These are phyloP conservation scores for Suillus alpinus DNA, from an alignment of 768 basidiomycete species.

Conservation along the genomic window DNA sequence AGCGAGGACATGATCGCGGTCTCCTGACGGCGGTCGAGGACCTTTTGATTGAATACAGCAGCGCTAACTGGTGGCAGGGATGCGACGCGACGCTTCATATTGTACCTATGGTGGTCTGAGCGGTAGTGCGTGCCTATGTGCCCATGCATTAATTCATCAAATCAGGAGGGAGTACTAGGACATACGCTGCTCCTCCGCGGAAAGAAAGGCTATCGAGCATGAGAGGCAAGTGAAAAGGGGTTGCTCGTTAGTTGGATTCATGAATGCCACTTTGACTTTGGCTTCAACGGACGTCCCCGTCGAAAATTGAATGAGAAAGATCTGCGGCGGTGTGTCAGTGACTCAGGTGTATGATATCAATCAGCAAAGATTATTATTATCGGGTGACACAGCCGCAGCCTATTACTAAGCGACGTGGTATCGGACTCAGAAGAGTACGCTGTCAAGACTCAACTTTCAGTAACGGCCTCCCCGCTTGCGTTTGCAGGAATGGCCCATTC, in stretches of 20 bases:
- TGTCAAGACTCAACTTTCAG: too few species aligned
- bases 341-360: background rate
- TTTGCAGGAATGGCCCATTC: constrained; percentile 64
- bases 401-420: background rate
- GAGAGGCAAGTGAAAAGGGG: constrained; percentile 82
- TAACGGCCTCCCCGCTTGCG: background rate
- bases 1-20: constrained; percentile 65
- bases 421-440: too few species aligned
- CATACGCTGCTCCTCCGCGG: constrained; percentile 81
- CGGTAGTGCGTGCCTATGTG: constrained; percentile 78
- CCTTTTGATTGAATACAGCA: constrained; percentile 81
- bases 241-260: constrained; percentile 12
- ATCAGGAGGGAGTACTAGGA: constrained; percentile 9
- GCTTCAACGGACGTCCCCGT: background rate
- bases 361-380: background rate
- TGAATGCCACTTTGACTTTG: background rate
- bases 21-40: constrained; percentile 73
- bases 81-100: constrained; percentile 95
- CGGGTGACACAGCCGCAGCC: background rate
- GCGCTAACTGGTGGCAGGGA: constrained; percentile 81
- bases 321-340: background rate
- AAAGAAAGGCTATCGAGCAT: constrained; percentile 83
- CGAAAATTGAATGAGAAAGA: background rate
- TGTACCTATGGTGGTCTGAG: constrained; percentile 95
- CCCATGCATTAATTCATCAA: constrained; percentile 4